Base-by-base conservation (phyloP, 768 basidiomycete genomes). In the Boletus edulis region DNA sequence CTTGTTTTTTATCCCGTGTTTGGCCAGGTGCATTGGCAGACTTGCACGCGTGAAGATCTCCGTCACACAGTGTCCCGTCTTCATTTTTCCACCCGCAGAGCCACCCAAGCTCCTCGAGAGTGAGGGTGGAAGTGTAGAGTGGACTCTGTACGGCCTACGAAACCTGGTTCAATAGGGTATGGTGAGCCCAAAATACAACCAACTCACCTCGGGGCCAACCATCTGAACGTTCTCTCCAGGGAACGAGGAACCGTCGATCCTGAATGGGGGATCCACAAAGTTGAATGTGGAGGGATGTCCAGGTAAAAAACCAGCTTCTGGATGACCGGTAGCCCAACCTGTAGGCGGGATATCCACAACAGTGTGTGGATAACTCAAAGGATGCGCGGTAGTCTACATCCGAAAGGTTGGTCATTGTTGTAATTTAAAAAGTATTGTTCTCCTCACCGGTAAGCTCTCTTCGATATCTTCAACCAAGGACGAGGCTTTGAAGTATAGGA, bases 1-100 rank as follows among this genome's bases (percentile, higher is more conserved):
- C 46, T 12, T 42, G 1, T 58, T 44, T 27, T 18, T 56, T 29
- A 69, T 59, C 14, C 51, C 57, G 9, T 67, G 67, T 1, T 11
- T 8, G 0, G 57, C 32, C 11, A 67, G 49, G 47, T 67, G 67
- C 4, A 1, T 49, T 0, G 64, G 31, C 29, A 64, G 47, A 20
- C 2, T 44, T 44, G 3, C 24, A 1, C 0, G 1, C 0, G 48
- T 58, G 40, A 68, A 1, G 5, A 3, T 0, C 3, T 44, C 24
- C 24, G 3, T 18, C 20, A 18, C 64, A 67, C 5, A 56, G 0
- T 15, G 10, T 5, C 5, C 56, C 58, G 5, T 51, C 31, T 10
- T 5, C 38, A 3, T 13, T 0, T 18, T 10, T 18, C 67, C 67
- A 68, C 14, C 38, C 0, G 35, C 66, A 67, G 3, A 0, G 1